A percentile compares a stretch with the other conserved stretches of the same genome.
Conservation (phyloP, 495 filamentous ascomycete genomes). For the Cercophora newfieldiana region DNA sequence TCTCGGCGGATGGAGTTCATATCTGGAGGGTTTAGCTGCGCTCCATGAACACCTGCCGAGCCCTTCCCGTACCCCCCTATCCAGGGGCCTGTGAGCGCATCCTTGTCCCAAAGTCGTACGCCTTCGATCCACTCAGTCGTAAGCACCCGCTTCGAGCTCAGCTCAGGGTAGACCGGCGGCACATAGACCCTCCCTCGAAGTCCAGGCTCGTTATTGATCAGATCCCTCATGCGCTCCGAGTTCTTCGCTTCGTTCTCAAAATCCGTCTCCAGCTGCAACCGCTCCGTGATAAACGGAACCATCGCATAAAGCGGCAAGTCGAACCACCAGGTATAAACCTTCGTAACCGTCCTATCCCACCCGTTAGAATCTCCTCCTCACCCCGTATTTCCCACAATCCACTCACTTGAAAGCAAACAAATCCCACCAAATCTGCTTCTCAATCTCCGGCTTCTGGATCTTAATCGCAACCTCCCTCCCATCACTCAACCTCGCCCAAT, state of each 20-base stretch:
- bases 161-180: slow-evolving; percentile 76
- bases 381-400: not conserved
- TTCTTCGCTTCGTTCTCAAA: slow-evolving; percentile 90
- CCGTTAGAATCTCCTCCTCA: slow-evolving; percentile 14
- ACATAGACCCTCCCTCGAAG: slow-evolving; percentile 82
- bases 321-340: slow-evolving; percentile 76
- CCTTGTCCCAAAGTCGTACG: slow-evolving; percentile 85
- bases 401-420: slow-evolving; percentile 89
- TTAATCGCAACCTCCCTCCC: slow-evolving; percentile 92
- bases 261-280: slow-evolving; percentile 87
- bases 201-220: slow-evolving; percentile 75
- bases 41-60: slow-evolving; percentile 74
- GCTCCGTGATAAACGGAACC: slow-evolving; percentile 85
- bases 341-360: slow-evolving; percentile 63
- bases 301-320: slow-evolving; percentile 85
- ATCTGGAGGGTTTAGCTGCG: slow-evolving; percentile 57
- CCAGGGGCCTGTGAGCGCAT: slow-evolving; percentile 71
- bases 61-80: slow-evolving; percentile 70
- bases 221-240: slow-evolving; percentile 74
- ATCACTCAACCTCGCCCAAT: slow-evolving; percentile 83
- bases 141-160: slow-evolving; percentile 82
- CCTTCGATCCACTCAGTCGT: slow-evolving; percentile 98
- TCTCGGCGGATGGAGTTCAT: slow-evolving; percentile 40
- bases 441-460: slow-evolving; percentile 94
- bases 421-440: slow-evolving; percentile 86